Evolutionary conservation across 2,329 filamentous ascomycete species (phyloP), one percentile per base, ranked within the genome.

Genomic region (Annulohypoxylon truncatum): DNA sequence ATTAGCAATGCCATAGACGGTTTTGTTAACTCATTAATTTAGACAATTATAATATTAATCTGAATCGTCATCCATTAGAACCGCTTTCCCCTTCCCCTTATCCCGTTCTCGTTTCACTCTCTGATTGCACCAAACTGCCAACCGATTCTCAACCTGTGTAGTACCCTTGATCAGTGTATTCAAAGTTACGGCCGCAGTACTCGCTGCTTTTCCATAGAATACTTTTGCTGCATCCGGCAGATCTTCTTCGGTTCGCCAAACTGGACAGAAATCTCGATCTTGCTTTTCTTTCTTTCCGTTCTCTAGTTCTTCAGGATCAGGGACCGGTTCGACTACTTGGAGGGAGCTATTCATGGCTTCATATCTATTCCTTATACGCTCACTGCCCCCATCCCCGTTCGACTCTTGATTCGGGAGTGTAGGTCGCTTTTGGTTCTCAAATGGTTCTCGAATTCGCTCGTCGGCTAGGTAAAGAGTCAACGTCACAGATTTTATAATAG

Each of bases 141-240:
- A 71, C 28, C 74, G 74, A 50, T 72, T 72, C 58, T 83, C 82
- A 1, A 83, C 71, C 15, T 76, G 76, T 38, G 68, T 69, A 3
- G 81, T 78, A 6, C 78, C 77, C 9, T 72, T 72, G 10, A 82
- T 68, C 5, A 83, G 68, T 8, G 74, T 77, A 7, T 54, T 51
- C 3, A 81, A 18, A 0, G 78, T 76, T 33, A 83, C 67, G 0
- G 77, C 81, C 0, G 79, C 75, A 2, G 79, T 59, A 44, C 76
- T 76, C 57, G 83, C 82, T 38, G 80, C 80, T 64, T 78, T 77
- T 10, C 74, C 73, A 64, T 83, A 84, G 47, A 86, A 81, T 0
- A 71, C 68, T 44, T 74, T 82, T 0, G 81, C 82, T 2, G 72
- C 67, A 6, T 77, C 76, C 0, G 81, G 78, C 28, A 86, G 75